Base-by-base conservation (phyloP, 2,329 filamentous ascomycete species). In the Fusarium humuli region DNA sequence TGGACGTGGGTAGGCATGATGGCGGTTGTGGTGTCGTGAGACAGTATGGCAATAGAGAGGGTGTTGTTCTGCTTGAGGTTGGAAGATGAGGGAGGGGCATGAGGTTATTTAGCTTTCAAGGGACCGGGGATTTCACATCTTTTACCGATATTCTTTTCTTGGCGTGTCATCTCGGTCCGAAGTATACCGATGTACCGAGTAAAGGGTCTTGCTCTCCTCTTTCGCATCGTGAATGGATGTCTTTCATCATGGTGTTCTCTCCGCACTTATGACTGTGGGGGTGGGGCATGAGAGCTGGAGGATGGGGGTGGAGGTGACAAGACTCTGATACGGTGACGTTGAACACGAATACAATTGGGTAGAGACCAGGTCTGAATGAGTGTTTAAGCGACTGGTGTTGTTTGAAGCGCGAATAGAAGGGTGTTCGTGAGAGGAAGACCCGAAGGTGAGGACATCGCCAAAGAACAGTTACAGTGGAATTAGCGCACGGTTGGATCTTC, bases 1-100 rank as follows among this genome's bases (percentile, higher is more conserved):
- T 85, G 77, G 47, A 83, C 71, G 67, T 77, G 76, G 47, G 75
- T 72, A 40, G 77, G 77, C 77, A 78, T 78, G 53, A 25, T 71
- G 67, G 23, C n/a, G 29, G 9, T 18, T 34, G 52, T 46, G 40
- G 41, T 40, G n/a, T 30, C 22, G 23, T 12, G 32, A 18, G 16
- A 34, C 27, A 29, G 27, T 29, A 22, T 22, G 22, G 27, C 27
- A 11, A 25, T 7, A 55, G 18, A 29, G 20, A 18, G 10, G 25
- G 30, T 30, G 40, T 46, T 2, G 12, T 42, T 13, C 13, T 44
- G 13, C 18, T 34, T 18, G 23, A 32, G n/a, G n/a, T 20, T 22
- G 46, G 11, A 20, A 7, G 7, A 23, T 29, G 56, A 30, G 30
- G 22, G 22, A 14, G 20, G 11, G 34, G 34, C 9, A 1, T 34